Percentiles rank a stretch among this genome's conserved stretches.
These are phyloP conservation scores for Irineochytrium annulatum DNA, from an alignment of 192 early-diverging fungal species.

Conservation along the genomic window DNA sequence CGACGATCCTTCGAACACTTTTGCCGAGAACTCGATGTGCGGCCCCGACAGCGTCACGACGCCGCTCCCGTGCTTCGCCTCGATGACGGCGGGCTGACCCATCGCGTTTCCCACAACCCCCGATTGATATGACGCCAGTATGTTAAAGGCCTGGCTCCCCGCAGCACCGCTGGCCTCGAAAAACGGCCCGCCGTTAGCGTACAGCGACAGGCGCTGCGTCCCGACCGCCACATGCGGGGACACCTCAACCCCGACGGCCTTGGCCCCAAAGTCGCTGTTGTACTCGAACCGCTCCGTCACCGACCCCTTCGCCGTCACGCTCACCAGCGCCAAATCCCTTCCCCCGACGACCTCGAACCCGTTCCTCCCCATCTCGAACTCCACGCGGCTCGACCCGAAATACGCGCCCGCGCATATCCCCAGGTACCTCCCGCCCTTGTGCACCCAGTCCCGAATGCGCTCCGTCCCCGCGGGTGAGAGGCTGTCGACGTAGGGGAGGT, in stretches of 20 bases:
- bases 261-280: slow-evolving; percentile 70
- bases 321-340: slow-evolving; percentile 69
- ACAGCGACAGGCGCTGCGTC: slow-evolving; percentile 6
- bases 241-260: slow-evolving; percentile 48
- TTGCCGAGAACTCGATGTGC: slow-evolving; percentile 75
- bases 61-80: slow-evolving; percentile 60
- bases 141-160: neutral
- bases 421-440: slow-evolving; percentile 75
- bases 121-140: slow-evolving; percentile 40
- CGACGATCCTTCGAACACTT: neutral
- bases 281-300: slow-evolving; percentile 82
- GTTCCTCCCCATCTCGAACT: slow-evolving; percentile 69
- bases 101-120: neutral
- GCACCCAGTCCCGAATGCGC: slow-evolving; percentile 64
- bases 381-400: slow-evolving; percentile 65
- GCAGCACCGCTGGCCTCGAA: slow-evolving; percentile 25
- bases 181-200: slow-evolving; percentile 50
- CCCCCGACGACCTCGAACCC: slow-evolving; percentile 65
- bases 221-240: neutral
- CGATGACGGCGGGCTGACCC: slow-evolving; percentile 54
- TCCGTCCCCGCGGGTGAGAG: slow-evolving; percentile 54
- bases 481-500: slow-evolving; percentile 72
- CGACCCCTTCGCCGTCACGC: slow-evolving; percentile 65
- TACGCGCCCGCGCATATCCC: slow-evolving; percentile 93
- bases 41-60: slow-evolving; percentile 72